Evolutionary conservation across 108 stramenopile species (phyloP).

Genomic region (Conticribra guillardii): DNA sequence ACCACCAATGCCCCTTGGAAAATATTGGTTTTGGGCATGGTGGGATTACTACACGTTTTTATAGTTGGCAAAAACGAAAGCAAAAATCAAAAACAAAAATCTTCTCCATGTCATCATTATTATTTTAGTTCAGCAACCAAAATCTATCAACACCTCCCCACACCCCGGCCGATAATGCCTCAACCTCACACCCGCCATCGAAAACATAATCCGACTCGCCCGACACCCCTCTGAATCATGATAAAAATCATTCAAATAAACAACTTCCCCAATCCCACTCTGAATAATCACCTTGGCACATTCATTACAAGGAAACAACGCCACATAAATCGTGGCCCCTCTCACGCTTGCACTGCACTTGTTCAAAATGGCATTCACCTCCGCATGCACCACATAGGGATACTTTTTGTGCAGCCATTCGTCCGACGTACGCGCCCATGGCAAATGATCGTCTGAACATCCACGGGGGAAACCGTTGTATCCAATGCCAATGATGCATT

Average conservation of each 20-base stretch:
- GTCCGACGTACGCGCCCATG: conserved; percentile 79
- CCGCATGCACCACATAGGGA: conserved; percentile 97
- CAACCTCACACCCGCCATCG: conserved; percentile 82
- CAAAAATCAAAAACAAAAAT: no score
- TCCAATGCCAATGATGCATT: conserved; percentile 94
- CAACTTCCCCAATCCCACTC: conserved; percentile 92
- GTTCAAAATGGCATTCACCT: conserved; percentile 98
- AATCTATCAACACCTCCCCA: conserved; percentile 18
- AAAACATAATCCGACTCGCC: conserved; percentile 93
- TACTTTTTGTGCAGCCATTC: conserved; percentile 94
- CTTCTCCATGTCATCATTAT: no score
- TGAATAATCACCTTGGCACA: conserved; percentile 98
- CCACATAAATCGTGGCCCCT: conserved; percentile 91
- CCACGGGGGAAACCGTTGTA: conserved; percentile 98
- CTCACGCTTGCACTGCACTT: conserved; percentile 87
- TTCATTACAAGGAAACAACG: conserved; percentile 96
- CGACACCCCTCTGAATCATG: conserved; percentile 82
- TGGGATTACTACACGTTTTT: no score
- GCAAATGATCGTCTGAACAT: conserved; percentile 91
- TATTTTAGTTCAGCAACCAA: no score
- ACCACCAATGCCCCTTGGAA: no score
- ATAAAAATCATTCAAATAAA: conserved; percentile 95
- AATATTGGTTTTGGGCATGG: no score
- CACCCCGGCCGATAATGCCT: conserved; percentile 55
- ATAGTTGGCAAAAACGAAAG: no score